Base-by-base conservation (phyloP, 192 early-diverging fungal species). In the Backusella psychrophila region DNA sequence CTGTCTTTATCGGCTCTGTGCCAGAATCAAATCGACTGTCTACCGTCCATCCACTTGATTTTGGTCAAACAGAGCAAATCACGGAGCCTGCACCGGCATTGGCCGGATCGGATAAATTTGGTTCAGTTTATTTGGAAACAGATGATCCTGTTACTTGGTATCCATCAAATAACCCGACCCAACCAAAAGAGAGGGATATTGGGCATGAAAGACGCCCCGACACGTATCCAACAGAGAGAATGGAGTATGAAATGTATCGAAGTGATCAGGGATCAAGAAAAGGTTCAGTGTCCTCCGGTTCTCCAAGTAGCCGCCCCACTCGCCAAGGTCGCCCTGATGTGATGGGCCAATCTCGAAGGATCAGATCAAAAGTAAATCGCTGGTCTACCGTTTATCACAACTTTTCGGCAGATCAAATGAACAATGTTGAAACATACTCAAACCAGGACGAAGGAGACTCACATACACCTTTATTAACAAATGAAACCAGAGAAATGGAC, bases 231-330 rank as follows among this genome's bases (percentile, higher is more conserved):
- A 36, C 59, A 1, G 72, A 74, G 35, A 35, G 53, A 4, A 63
- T 74, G 23, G 72, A 74, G 7, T 74, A 74, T 74, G 72, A 74
- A 35, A 74, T 59, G 49, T 74, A 74, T 35, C 70, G 70, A 63
- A 53, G 52, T 8, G 56, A 63, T 63, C 56, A 63, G 26, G 56
- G 9, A 63, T 29, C 56, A 63, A 26, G 56, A 63, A 63, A 29
- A 26, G 23, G 56, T 14, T 63, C 56, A 26, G 1, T 63, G 11
- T 63, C 56, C 26, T 63, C 56, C 3, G 56, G 56, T 4, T 63
- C 56, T 26, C 0, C 3, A 14, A 23, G n/a, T 17, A 8, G 19
- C 26, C 6, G n/a, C 12, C n/a, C 15, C 19, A 3, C 68, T 26
- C 68, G 21, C 8, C 17, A 39, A 39, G 8, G 1, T 5, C 36